Evolutionary conservation across 345 rosid species (phyloP).

Genomic region (Fremontodendron californicum): DNA sequence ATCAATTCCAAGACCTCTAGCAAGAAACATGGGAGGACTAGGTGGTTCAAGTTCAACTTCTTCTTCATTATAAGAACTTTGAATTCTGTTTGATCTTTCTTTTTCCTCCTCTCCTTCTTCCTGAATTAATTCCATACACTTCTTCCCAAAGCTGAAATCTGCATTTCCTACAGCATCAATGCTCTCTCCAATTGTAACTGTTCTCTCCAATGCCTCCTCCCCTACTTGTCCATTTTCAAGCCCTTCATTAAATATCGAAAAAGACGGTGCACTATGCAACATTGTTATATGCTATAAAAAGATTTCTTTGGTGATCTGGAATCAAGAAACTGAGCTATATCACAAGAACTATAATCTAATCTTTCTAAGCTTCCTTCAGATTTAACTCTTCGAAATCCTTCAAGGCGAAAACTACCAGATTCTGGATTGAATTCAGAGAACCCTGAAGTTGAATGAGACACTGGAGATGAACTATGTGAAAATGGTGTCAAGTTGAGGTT

Average conservation of each 20-base stretch:
- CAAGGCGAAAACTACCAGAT: background rate
- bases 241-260: conserved; percentile 43
- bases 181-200: conserved; percentile 42
- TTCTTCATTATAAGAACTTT: conserved; percentile 17
- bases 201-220: conserved; percentile 33
- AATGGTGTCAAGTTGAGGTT: conserved; percentile 5
- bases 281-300: conserved; percentile 25
- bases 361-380: conserved; percentile 32
- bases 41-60: conserved; percentile 38
- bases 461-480: conserved; percentile 18
- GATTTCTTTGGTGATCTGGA: conserved; percentile 14
- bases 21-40: conserved; percentile 68
- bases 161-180: conserved; percentile 26
- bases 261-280: conserved; percentile 55
- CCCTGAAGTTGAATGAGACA: conserved; percentile 11
- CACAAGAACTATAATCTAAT: conserved; percentile 14
- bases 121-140: conserved; percentile 33
- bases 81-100: conserved; percentile 12
- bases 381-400: conserved; percentile 26
- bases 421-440: conserved; percentile 10
- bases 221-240: conserved; percentile 21
- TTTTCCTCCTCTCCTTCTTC: conserved; percentile 39
- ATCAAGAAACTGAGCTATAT: conserved; percentile 20
- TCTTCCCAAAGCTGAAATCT: conserved; percentile 52
- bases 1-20: conserved; percentile 62